Percentiles rank a stretch among this genome's conserved stretches.
These are phyloP conservation scores for Heterobasidion irregulare DNA, from an alignment of 1,284 basidiomycete genomes.

Conservation along the genomic window DNA sequence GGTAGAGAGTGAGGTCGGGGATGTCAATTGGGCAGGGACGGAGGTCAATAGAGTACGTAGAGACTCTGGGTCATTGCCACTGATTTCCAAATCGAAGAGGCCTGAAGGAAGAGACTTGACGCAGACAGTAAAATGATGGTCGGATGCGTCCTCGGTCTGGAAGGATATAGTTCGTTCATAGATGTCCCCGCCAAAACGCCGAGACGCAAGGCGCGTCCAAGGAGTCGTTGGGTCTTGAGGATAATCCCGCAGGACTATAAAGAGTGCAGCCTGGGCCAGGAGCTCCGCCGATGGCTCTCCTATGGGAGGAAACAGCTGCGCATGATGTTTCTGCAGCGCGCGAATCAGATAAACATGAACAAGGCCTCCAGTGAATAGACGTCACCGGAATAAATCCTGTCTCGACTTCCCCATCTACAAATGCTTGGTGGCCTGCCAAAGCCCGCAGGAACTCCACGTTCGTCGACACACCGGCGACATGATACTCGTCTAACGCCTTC, in stretches of 20 bases:
- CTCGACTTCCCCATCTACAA: constrained; percentile 80
- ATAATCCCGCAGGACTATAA: constrained; percentile 60
- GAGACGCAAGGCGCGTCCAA: constrained; percentile 62
- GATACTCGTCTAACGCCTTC: constrained; percentile 80
- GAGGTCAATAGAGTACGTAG: constrained; percentile 30
- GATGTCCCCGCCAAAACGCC: constrained; percentile 70
- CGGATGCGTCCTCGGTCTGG: constrained; percentile 37
- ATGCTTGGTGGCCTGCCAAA: constrained; percentile 71
- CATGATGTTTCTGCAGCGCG: constrained; percentile 60
- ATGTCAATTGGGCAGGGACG: constrained; percentile 46
- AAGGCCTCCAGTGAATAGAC: not conserved
- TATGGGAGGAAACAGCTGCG: constrained; percentile 65
- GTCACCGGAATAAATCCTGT: constrained; percentile 87
- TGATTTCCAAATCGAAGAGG: constrained; percentile 49
- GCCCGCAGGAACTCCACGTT: constrained; percentile 85
- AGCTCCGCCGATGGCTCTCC: constrained; percentile 49
- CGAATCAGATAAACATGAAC: constrained; percentile 1
- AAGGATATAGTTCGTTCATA: constrained; percentile 54
- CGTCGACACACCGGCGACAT: constrained; percentile 85
- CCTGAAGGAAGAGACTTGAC: constrained; percentile 33
- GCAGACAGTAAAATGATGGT: constrained; percentile 34
- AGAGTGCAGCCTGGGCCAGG: constrained; percentile 76
- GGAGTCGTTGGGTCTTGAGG: constrained; percentile 34
- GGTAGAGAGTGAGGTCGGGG: constrained; percentile 40
- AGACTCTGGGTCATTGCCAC: constrained; percentile 18